phyloP scores from a whole-genome alignment of 2,329 filamentous ascomycete genomes.

The Microdochium trichocladiopsis region DNA sequence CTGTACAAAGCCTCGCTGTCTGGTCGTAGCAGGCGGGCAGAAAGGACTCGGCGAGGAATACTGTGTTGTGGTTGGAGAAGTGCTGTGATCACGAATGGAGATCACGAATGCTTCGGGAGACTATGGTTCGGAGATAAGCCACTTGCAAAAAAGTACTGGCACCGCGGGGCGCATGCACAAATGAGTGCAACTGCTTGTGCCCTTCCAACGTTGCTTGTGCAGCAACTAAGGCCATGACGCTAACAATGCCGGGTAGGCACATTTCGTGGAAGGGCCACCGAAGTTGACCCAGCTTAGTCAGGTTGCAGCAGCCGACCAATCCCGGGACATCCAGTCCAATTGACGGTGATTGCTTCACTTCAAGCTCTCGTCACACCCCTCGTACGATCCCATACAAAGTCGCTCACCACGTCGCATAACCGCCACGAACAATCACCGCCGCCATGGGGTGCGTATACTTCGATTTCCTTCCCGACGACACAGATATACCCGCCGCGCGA shows the following conservation, averaged over 20 bases:
- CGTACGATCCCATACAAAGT: neutral
- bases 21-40: neutral
- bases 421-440: neutral
- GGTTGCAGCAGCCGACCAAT: neutral
- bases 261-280: neutral
- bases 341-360: constrained; percentile 11
- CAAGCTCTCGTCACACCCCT: constrained; percentile 4
- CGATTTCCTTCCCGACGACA: neutral
- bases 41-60: neutral
- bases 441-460: neutral
- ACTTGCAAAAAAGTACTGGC: too few species aligned
- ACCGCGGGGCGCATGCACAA: too few species aligned
- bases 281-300: constrained; percentile 7
- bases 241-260: neutral
- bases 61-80: too few species aligned
- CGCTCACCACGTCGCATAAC: neutral
- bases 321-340: constrained; percentile 3
- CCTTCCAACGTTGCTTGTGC: too few species aligned
- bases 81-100: too few species aligned
- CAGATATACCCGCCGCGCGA: neutral
- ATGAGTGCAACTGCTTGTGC: too few species aligned
- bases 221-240: neutral
- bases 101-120: too few species aligned
- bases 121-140: too few species aligned
- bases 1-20: neutral